phyloP scores from a whole-genome alignment of 192 early-diverging fungal species.

The Backusella circina region DNA sequence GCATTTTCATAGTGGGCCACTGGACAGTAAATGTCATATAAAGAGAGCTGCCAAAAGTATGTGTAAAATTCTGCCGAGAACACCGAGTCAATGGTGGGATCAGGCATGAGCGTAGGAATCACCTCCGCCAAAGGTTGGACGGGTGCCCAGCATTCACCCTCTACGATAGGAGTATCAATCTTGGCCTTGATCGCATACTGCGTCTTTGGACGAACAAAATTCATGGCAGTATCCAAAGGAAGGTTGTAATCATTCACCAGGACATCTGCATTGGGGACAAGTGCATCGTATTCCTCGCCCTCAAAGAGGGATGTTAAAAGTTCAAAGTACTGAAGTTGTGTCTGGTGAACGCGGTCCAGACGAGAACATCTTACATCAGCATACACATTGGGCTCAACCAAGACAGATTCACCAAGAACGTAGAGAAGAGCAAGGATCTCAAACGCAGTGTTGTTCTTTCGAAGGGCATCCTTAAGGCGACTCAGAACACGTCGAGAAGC shows the following conservation, averaged over 20 bases:
- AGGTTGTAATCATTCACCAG: slow-evolving; percentile 57
- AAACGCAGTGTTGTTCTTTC: slow-evolving; percentile 48
- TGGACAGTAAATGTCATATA: slow-evolving; percentile 75
- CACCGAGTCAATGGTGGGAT: neutral
- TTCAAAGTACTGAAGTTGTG: slow-evolving; percentile 62
- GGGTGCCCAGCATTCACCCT: neutral
- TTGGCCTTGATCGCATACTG: neutral
- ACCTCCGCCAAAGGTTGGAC: neutral
- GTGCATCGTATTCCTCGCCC: slow-evolving; percentile 36
- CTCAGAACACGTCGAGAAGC: slow-evolving; percentile 41
- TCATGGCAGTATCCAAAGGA: slow-evolving; percentile 60
- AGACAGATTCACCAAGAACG: slow-evolving; percentile 51
- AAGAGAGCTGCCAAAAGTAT: slow-evolving; percentile 74
- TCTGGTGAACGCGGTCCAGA: slow-evolving; percentile 59
- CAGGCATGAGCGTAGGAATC: neutral
- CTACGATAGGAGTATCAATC: neutral
- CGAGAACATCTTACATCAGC: slow-evolving; percentile 56
- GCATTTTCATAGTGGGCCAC: slow-evolving; percentile 55
- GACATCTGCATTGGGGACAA: slow-evolving; percentile 46
- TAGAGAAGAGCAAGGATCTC: slow-evolving; percentile 59
- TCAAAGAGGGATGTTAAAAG: slow-evolving; percentile 54
- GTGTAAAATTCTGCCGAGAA: slow-evolving; percentile 61
- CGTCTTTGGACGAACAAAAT: slow-evolving; percentile 52
- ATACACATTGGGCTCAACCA: slow-evolving; percentile 36
- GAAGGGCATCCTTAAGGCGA: slow-evolving; percentile 54